These are phyloP conservation scores for Tolypocladium ophioglossoides DNA, from an alignment of 2,329 filamentous ascomycete genomes.

Conservation along the genomic window DNA sequence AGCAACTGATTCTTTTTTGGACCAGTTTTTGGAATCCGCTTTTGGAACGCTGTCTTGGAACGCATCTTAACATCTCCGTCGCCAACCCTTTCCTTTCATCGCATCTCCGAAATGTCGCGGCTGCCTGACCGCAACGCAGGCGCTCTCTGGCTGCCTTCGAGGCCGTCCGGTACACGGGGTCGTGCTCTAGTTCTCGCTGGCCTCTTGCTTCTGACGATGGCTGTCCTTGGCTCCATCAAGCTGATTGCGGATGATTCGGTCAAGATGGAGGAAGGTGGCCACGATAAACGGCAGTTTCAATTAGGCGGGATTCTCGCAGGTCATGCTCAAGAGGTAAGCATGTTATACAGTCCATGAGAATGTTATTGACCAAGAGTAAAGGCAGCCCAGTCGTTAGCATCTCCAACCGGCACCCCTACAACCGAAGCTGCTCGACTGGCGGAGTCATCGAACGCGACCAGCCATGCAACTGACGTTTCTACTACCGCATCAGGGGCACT, in stretches of 20 bases:
- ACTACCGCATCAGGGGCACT: no score
- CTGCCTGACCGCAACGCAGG: background rate
- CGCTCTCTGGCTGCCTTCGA: background rate
- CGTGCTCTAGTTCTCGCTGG: background rate
- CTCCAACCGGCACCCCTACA: background rate
- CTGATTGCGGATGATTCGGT: conserved; percentile 2
- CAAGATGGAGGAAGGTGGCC: background rate
- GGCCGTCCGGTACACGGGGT: background rate
- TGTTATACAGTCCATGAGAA: background rate
- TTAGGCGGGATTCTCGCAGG: conserved; percentile 10
- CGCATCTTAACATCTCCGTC: conserved; percentile 8
- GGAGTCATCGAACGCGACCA: background rate
- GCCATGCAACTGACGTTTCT: background rate
- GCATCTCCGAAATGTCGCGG: background rate
- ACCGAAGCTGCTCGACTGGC: background rate
- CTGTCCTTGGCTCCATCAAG: conserved; percentile 4
- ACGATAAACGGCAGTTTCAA: conserved; percentile 13
- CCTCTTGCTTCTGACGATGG: conserved; percentile 2
- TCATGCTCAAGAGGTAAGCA: conserved; percentile 6
- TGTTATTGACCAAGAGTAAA: background rate
- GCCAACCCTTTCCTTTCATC: background rate
- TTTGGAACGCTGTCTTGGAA: conserved; percentile 15
- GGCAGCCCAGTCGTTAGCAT: background rate
- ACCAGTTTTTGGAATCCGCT: conserved; percentile 10
- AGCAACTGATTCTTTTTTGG: conserved; percentile 4